Conservation (phyloP, 306 rosid species). For the Vigna hirtella region DNA sequence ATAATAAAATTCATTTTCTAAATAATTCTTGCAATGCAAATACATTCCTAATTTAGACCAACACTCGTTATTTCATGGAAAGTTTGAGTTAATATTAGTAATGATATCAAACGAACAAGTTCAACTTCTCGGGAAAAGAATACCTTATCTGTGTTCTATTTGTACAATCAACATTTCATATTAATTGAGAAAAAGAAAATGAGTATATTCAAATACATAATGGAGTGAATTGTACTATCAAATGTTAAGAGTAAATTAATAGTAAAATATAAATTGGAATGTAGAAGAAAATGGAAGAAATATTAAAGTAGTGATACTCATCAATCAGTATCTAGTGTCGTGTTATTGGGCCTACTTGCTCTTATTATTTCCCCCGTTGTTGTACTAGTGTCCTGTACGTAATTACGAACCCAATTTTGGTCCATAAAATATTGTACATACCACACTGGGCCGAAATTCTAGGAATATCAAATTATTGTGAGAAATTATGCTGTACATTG, state of each 20-base stretch:
- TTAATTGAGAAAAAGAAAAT: not conserved
- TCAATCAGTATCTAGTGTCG: not conserved
- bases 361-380: not conserved
- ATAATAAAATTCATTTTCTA: no score
- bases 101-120: not conserved
- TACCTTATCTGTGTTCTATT: not conserved
- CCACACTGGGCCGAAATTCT: not conserved
- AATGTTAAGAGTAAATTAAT: not conserved
- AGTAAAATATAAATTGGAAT: no score
- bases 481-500: not conserved
- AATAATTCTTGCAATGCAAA: not conserved
- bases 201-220: not conserved
- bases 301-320: no score
- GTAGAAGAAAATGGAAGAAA: not conserved
- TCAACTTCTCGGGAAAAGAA: not conserved
- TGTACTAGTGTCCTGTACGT: not conserved
- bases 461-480: conserved; percentile 13
- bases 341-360: not conserved
- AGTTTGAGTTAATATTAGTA: not conserved
- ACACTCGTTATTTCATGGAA: not conserved
- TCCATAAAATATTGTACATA: not conserved
- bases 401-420: not conserved
- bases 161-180: not conserved
- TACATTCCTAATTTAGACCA: not conserved
- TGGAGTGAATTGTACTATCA: not conserved